Evolutionary conservation across 805 yeast genomes (phyloP).

Genomic region (Ogataea pini): DNA sequence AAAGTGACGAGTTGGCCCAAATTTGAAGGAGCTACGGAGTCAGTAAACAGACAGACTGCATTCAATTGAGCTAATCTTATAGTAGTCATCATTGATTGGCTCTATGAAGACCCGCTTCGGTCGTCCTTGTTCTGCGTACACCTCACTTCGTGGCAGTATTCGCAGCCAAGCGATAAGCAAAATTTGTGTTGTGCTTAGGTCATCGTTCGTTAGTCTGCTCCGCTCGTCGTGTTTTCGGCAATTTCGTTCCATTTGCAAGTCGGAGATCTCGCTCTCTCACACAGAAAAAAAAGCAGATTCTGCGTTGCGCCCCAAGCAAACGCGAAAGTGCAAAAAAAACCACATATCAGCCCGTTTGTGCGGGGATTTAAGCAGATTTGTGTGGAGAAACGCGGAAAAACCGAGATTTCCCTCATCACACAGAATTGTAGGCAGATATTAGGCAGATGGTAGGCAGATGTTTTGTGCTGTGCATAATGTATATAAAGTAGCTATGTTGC

Average conservation of each 20-base stretch:
- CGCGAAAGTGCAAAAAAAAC: neutral
- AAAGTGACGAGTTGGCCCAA: no score
- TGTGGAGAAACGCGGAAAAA: neutral
- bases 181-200: no score
- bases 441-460: no score
- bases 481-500: constrained; percentile 2
- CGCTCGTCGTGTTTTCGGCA: neutral
- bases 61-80: no score
- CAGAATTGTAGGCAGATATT: constrained; percentile 18
- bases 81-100: no score
- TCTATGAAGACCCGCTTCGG: no score
- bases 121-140: no score
- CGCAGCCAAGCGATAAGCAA: no score
- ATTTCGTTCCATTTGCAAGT: neutral
- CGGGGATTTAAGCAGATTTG: neutral
- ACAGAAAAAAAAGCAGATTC: constrained; percentile 9
- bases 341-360: neutral
- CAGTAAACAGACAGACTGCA: no score
- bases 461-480: constrained; percentile 1
- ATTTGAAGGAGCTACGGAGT: no score
- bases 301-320: neutral
- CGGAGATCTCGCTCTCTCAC: neutral
- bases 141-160: no score
- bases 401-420: constrained; percentile 6
- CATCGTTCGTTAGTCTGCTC: no score